Percentiles rank a stretch among this genome's conserved stretches.
Evolutionary conservation across 148 eudicot species (phyloP).

Genomic region (Nepenthes gracilis): DNA sequence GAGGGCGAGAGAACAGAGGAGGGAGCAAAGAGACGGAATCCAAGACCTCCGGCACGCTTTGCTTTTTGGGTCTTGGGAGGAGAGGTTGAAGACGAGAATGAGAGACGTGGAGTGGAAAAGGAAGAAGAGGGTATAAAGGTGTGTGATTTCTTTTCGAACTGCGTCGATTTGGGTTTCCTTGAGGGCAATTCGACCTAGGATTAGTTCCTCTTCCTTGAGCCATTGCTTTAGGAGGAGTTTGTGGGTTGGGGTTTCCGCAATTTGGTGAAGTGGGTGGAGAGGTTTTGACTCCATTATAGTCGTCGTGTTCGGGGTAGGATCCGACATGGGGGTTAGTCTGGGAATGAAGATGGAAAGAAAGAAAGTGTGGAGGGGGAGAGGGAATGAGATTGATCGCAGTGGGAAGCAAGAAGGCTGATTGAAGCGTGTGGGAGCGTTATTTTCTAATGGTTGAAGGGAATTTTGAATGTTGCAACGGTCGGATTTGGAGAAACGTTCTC

Average conservation of each 20-base stretch:
- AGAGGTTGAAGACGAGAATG: slow-evolving; percentile 46
- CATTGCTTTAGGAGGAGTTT: slow-evolving; percentile 84
- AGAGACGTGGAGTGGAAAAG: slow-evolving; percentile 60
- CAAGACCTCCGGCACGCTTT: slow-evolving; percentile 44
- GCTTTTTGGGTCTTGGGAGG: slow-evolving; percentile 14
- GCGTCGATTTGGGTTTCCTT: slow-evolving; percentile 79
- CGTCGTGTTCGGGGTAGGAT: not conserved
- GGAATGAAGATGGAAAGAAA: too few relatives aligned
- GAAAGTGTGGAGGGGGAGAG: too few relatives aligned
- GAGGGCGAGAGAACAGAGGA: slow-evolving; percentile 45
- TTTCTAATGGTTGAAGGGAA: too few relatives aligned
- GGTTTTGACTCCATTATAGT: slow-evolving; percentile 35
- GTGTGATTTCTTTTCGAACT: slow-evolving; percentile 44
- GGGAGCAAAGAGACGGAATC: slow-evolving; percentile 59
- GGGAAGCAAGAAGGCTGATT: too few relatives aligned
- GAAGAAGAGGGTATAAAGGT: slow-evolving; percentile 77
- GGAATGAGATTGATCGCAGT: too few relatives aligned
- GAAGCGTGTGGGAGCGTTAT: too few relatives aligned
- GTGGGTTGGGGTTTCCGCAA: slow-evolving; percentile 70
- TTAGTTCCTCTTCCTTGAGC: slow-evolving; percentile 77
- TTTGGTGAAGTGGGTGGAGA: slow-evolving; percentile 56
- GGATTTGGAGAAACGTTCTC: too few relatives aligned
- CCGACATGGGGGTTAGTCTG: too few relatives aligned
- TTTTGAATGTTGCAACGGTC: too few relatives aligned
- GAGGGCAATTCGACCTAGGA: slow-evolving; percentile 45